Evolutionary conservation across 2,329 filamentous ascomycete genomes (phyloP), one percentile per base, ranked within the genome.

Genomic region (Fusarium beomiforme): DNA sequence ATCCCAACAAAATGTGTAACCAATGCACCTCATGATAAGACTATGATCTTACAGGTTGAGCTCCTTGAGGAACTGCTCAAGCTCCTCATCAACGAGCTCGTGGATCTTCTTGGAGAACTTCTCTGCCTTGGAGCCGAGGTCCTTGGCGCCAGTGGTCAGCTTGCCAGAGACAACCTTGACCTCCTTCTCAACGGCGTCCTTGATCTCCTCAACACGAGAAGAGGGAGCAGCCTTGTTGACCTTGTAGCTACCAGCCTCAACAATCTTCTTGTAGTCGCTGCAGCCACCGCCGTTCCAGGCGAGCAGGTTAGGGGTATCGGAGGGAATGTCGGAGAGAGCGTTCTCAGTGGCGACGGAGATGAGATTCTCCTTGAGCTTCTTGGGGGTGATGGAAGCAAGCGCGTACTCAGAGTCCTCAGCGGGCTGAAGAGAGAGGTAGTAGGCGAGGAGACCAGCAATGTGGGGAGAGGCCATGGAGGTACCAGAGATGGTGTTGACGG

Each of bases 401-500:
- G 95, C 92, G 81, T 94, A 99, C 80, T 93, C 94, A 43, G 97
- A 99, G 84, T 97, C 93, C 78, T 89, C 88, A 73, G 92, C 86
- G 51, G 96, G 96, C 86, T 98, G 95, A 62, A 99, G 94, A 73
- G 96, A 99, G 67, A 99, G 91, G 85, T 97, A 93, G 89, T 99
- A 99, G 85, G 96, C 96, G 78, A 98, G 87, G 72, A 99, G 94
- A 89, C 96, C 96, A 80, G 91, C 92, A 81, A 99, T 92, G 84
- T 99, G 96, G 77, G 96, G 96, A 70, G 96, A 98, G 70, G 96
- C 96, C 96, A 99, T 99, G 59, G 96, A 99, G 75, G 96, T 99
- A 83, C 96, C 96, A 43, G 95, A 98, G 86, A 99, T 99, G 85
- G 94, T 98, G 91, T 99, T 99, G 86, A 94, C 90, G 79, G 96